Conservation (phyloP, 495 filamentous ascomycete genomes). For the Aspergillus sclerotioniger region DNA sequence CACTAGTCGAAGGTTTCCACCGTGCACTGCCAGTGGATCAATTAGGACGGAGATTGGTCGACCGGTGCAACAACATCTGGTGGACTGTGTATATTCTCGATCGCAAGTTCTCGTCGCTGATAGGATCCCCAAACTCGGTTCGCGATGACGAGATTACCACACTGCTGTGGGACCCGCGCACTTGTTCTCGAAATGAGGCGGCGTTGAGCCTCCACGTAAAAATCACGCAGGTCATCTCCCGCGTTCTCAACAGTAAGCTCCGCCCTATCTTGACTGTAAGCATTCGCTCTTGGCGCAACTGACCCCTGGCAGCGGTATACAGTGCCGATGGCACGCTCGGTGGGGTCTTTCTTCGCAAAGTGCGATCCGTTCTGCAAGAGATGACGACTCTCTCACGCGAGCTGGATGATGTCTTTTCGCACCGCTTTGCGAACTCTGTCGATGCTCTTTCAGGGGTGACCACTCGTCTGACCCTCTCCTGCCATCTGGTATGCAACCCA, state of each 20-base stretch:
- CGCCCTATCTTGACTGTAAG: too few relatives aligned
- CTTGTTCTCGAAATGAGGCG: constrained; percentile 22
- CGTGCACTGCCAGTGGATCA: constrained; percentile 28
- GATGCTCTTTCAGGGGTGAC: constrained; percentile 30
- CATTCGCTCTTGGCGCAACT: background rate
- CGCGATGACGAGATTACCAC: constrained; percentile 31
- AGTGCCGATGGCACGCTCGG: constrained; percentile 30
- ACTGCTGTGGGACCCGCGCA: constrained; percentile 21
- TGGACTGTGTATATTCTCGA: constrained; percentile 37
- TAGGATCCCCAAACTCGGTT: constrained; percentile 27
- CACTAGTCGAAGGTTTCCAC: constrained; percentile 29
- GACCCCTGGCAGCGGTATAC: constrained; percentile 25
- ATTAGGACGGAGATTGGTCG: constrained; percentile 21
- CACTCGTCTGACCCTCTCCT: constrained; percentile 30
- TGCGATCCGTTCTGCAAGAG: constrained; percentile 27
- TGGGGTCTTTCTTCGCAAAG: constrained; percentile 26
- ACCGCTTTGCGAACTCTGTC: constrained; percentile 24
- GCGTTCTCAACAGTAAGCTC: constrained; percentile 24
- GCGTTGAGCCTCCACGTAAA: constrained; percentile 30
- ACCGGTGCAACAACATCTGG: constrained; percentile 30
- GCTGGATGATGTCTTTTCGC: constrained; percentile 28
- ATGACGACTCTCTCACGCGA: constrained; percentile 28
- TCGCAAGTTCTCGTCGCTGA: constrained; percentile 28
- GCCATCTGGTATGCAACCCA: constrained; percentile 26
- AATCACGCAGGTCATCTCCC: constrained; percentile 28